Conservation (phyloP, 2,329 filamentous ascomycete species). For the Ophiocordyceps camponoti-floridani region DNA sequence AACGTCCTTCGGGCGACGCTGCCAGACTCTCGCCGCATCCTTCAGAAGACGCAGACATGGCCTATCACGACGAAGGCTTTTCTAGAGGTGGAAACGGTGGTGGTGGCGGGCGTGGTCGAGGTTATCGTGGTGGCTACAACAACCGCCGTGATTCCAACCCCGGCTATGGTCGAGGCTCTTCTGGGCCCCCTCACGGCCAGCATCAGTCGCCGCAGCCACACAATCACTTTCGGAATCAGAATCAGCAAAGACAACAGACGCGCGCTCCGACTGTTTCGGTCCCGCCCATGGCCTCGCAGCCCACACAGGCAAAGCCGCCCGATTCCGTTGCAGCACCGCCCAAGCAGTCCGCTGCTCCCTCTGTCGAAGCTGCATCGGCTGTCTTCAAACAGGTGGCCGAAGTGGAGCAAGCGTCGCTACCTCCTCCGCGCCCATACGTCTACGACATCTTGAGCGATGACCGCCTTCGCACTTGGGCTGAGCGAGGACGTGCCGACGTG, state of each 20-base stretch:
- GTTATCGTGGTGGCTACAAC: constrained; percentile 20
- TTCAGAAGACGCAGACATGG: constrained; percentile 35
- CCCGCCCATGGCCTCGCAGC: constrained; percentile 2
- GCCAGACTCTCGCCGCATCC: constrained; percentile 44
- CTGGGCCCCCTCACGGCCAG: constrained; percentile 4
- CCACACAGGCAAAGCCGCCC: constrained; percentile 6
- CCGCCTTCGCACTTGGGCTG: constrained; percentile 48
- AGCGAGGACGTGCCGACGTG: constrained; percentile 47
- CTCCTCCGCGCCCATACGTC: constrained; percentile 29
- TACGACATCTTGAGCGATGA: constrained; percentile 64
- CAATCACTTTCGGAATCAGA: constrained; percentile 1
- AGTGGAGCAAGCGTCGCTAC: constrained; percentile 2
- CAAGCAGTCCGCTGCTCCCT: constrained; percentile 5
- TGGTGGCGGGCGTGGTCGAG: constrained; percentile 21
- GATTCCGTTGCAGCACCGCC: constrained; percentile 5
- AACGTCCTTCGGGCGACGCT: constrained; percentile 28
- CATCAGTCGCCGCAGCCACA: constrained; percentile 5
- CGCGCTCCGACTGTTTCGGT: constrained; percentile 1
- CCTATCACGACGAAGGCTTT: constrained; percentile 35
- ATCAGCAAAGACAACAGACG: constrained; percentile 1
- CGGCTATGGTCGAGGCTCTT: constrained; percentile 10
- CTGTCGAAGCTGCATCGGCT: not conserved
- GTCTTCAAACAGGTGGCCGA: constrained; percentile 5
- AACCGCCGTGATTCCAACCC: constrained; percentile 36
- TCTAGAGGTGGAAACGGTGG: constrained; percentile 7